phyloP scores from a whole-genome alignment of 176 grass and related monocot genomes.

The Bothriochloa decipiens region DNA sequence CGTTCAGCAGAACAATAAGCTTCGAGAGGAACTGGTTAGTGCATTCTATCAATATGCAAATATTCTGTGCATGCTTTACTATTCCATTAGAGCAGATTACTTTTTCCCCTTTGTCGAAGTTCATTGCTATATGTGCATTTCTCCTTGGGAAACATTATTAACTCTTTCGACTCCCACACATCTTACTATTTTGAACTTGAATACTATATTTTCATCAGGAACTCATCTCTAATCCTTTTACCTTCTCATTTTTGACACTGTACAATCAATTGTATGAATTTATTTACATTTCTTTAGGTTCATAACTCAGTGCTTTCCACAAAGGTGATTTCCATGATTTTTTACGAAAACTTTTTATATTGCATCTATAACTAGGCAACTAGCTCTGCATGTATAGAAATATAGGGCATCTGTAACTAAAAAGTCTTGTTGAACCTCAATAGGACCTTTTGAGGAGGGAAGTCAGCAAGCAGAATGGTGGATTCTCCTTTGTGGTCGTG shows the following conservation, averaged over 20 bases:
- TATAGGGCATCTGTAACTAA: constrained; percentile 1
- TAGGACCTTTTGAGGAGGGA: constrained; percentile 78
- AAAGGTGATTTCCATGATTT: constrained; percentile 12
- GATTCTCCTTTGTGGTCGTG: constrained; percentile 68
- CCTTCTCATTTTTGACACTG: neutral
- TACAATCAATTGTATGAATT: constrained; percentile 3
- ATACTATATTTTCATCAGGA: neutral
- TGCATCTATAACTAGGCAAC: constrained; percentile 1
- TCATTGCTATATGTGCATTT: constrained; percentile 17
- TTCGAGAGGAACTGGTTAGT: constrained; percentile 82
- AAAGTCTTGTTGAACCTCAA: constrained; percentile 24
- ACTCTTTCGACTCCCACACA: neutral
- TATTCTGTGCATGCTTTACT: neutral
- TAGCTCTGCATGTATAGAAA: constrained; percentile 20
- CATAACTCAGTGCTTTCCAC: neutral
- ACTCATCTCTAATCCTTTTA: constrained; percentile 9
- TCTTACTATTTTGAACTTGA: constrained; percentile 3
- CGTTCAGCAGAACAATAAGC: constrained; percentile 79
- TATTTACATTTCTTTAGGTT: constrained; percentile 16
- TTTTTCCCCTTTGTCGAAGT: neutral
- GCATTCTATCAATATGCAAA: constrained; percentile 25
- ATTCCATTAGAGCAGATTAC: neutral
- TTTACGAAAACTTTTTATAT: neutral
- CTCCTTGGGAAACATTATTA: neutral
- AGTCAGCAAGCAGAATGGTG: constrained; percentile 60